phyloP scores from a whole-genome alignment of 495 filamentous ascomycete species.

The Hypoxylon cercidicola region DNA sequence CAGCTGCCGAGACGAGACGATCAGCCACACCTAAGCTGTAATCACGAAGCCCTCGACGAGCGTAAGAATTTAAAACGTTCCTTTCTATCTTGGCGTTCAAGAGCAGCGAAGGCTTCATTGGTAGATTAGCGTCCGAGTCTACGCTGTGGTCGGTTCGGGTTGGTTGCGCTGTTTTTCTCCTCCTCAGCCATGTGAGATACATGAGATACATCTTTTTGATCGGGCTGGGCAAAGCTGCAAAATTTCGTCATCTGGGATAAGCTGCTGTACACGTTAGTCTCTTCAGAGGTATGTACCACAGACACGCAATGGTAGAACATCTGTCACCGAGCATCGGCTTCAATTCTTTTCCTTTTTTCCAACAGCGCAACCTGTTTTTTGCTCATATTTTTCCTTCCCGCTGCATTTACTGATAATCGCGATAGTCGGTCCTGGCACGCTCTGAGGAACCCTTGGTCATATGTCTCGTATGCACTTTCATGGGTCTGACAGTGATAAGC shows the following conservation, averaged over 20 bases:
- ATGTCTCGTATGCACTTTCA: conserved; percentile 1
- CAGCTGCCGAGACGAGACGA: not conserved
- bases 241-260: not conserved
- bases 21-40: conserved; percentile 6
- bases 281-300: not conserved
- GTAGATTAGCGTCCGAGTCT: not conserved
- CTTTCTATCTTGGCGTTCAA: conserved; percentile 8
- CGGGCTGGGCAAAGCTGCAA: not conserved
- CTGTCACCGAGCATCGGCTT: not conserved
- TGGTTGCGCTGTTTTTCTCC: not conserved
- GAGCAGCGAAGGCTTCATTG: conserved; percentile 1
- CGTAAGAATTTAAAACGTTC: conserved; percentile 21
- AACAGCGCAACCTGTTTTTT: not conserved
- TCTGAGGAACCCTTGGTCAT: conserved; percentile 5
- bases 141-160: not conserved
- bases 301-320: not conserved
- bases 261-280: not conserved
- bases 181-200: not conserved
- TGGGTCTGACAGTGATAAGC: not conserved
- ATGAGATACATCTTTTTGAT: not conserved
- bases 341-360: no score
- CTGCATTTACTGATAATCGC: not conserved
- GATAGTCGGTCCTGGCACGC: not conserved
- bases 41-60: conserved; percentile 1
- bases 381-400: not conserved